Evolutionary conservation across 129 eudicot species (phyloP).

Genomic region (Lonicera japonica): DNA sequence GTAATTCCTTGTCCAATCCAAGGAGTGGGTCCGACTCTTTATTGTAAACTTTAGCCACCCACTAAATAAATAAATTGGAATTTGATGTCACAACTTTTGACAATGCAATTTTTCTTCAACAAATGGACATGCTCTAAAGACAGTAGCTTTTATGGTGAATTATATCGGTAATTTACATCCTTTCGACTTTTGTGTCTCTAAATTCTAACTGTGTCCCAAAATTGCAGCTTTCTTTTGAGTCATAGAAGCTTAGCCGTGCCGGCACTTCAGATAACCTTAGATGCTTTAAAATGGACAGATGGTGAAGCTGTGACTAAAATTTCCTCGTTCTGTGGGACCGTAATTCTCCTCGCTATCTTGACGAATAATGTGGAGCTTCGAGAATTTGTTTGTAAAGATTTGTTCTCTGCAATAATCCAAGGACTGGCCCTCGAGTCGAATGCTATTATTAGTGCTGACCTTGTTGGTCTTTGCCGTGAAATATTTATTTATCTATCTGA

Average conservation of each 20-base stretch:
- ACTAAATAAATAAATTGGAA: too few relatives aligned
- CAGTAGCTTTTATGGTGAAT: conserved; percentile 6
- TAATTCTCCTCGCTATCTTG: conserved; percentile 56
- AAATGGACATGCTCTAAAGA: background rate
- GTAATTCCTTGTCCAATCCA: too few relatives aligned
- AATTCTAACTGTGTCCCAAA: background rate
- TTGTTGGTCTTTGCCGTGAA: conserved; percentile 79
- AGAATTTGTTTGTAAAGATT: conserved; percentile 73
- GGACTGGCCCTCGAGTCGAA: conserved; percentile 79
- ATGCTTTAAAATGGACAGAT: conserved; percentile 84
- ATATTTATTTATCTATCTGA: conserved; percentile 60
- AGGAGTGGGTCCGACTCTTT: too few relatives aligned
- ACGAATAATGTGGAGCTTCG: conserved; percentile 60
- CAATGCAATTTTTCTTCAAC: too few relatives aligned
- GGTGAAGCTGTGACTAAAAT: conserved; percentile 65
- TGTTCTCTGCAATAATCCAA: conserved; percentile 71
- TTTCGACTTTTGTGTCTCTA: background rate
- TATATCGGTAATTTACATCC: background rate
- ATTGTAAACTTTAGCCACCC: too few relatives aligned
- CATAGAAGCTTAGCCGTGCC: conserved; percentile 66
- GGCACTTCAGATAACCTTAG: conserved; percentile 60
- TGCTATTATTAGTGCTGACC: conserved; percentile 55
- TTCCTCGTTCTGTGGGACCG: conserved; percentile 60
- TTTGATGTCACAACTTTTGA: too few relatives aligned
- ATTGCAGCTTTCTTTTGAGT: conserved; percentile 64